These are phyloP conservation scores for Coprinellus micaceus DNA, from an alignment of 768 basidiomycete genomes.

Conservation along the genomic window DNA sequence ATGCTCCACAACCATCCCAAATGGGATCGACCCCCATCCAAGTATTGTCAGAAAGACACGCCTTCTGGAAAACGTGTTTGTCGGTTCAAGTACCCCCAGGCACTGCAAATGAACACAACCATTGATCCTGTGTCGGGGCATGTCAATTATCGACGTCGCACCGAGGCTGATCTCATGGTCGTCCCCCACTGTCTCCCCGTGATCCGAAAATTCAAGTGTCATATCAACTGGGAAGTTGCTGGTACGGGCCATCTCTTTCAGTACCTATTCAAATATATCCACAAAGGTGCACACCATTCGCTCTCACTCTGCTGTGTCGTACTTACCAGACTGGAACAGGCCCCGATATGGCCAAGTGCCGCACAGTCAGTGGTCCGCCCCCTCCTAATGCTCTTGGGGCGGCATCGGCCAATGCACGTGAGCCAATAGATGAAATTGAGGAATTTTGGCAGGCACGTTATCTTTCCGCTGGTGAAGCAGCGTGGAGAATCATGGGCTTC, in stretches of 20 bases:
- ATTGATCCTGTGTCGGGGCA: constrained; percentile 26
- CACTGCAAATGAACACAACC: constrained; percentile 16
- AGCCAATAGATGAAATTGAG: constrained; percentile 27
- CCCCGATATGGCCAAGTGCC: neutral
- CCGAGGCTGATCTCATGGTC: constrained; percentile 22
- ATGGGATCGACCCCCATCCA: constrained; percentile 9
- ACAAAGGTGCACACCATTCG: constrained; percentile 26
- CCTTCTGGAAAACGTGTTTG: constrained; percentile 17
- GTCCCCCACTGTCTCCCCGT: constrained; percentile 26
- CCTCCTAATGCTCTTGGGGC: too few species aligned
- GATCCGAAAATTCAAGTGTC: constrained; percentile 26
- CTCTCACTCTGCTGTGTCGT: neutral
- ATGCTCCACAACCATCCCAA: constrained; percentile 33
- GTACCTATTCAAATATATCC: constrained; percentile 38
- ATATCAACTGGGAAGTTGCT: constrained; percentile 35
- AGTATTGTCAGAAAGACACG: constrained; percentile 20
- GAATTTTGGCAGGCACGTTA: constrained; percentile 33
- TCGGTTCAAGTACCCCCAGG: constrained; percentile 20
- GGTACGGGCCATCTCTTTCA: constrained; percentile 29
- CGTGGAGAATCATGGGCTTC: constrained; percentile 34
- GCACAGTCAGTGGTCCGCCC: too few species aligned
- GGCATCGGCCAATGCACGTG: too few species aligned
- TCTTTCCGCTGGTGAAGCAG: constrained; percentile 31
- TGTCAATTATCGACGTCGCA: constrained; percentile 24
- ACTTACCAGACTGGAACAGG: too few species aligned